Evolutionary conservation across 2,329 filamentous ascomycete species (phyloP), one percentile per base, ranked within the genome.

Genomic region (Ceratocystis albifundus): DNA sequence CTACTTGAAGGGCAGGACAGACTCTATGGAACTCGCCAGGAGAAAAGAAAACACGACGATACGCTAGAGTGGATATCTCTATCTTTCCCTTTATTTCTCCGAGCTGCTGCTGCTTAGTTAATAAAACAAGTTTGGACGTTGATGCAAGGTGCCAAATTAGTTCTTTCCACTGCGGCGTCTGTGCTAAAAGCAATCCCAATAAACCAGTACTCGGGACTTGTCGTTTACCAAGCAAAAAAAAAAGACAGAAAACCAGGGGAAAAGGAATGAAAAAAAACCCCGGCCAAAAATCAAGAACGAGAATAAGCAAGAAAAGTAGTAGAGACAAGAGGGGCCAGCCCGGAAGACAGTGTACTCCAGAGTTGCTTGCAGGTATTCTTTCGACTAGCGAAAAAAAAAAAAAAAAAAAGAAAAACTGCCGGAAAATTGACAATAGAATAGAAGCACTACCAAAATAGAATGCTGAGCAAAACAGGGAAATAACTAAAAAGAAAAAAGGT

Each of bases 101-200:
- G 46, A 50, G 10, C 22, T 50, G 2, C 22, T 22, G 10, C 22
- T 50, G 2, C 22, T 22, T 50, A 10, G 36, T 20, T 32, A 15
- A 32, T 32, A 15, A 32, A n/a, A 36, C 53, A 28, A 28, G 15
- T 50, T 50, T 50, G 5, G 3, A 20, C 22, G 46, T 59, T n/a
- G 53, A n/a, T 32, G 53, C 28, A 45, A 41, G n/a, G 30, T 62
- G 44, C 44, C 61, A 62, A 62, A 62, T 59, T 59, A 59, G 53
- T 32, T n/a, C 41, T 36, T 44, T 64, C 20, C 57, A 17, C 22
- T 28, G 50, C 50, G 44, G 44, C 44, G 44, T 62, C 55, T 57
- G 53, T 59, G 53, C 55, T 48, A 57, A 61, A 66, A 61, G 50
- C 57, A 57, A 12, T 41, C 36, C 36, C 36, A 65, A 46, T 17